phyloP scores from a whole-genome alignment of 2,329 filamentous ascomycete genomes.

The Trichothecium sympodiale region DNA sequence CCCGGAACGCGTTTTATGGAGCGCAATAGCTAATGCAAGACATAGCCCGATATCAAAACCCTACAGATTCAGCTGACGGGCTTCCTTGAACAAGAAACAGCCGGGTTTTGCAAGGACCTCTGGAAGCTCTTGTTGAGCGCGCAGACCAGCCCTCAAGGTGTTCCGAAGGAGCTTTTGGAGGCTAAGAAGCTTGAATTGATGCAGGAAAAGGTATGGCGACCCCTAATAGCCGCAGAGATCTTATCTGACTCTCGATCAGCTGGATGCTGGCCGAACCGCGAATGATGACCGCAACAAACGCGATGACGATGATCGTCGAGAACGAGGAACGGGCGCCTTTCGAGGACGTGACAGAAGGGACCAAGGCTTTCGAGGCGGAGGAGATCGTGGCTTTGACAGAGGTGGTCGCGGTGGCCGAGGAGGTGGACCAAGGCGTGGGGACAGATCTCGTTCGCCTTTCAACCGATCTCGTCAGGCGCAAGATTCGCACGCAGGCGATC shows the following conservation, averaged over 20 bases:
- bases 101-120: constrained; percentile 81
- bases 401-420: constrained; percentile 30
- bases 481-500: constrained; percentile 36
- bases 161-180: constrained; percentile 88
- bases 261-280: constrained; percentile 71
- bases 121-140: constrained; percentile 90
- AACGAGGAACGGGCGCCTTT: constrained; percentile 57
- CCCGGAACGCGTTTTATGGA: background rate
- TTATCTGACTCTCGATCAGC: constrained; percentile 31
- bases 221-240: background rate
- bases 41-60: constrained; percentile 85
- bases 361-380: constrained; percentile 38
- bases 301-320: constrained; percentile 60
- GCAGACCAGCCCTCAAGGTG: constrained; percentile 76
- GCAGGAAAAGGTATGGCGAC: constrained; percentile 71
- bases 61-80: constrained; percentile 91
- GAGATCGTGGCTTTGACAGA: constrained; percentile 37
- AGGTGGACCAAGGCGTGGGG: constrained; percentile 11
- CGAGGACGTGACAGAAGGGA: constrained; percentile 54
- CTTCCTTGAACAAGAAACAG: constrained; percentile 87
- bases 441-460: constrained; percentile 37
- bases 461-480: constrained; percentile 30
- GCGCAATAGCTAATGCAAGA: background rate
- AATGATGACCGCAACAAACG: constrained; percentile 62
- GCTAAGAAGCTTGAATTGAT: constrained; percentile 93